These are phyloP conservation scores for Monosporascus sp. DNA, from an alignment of 2,329 filamentous ascomycete species.

Conservation along the genomic window DNA sequence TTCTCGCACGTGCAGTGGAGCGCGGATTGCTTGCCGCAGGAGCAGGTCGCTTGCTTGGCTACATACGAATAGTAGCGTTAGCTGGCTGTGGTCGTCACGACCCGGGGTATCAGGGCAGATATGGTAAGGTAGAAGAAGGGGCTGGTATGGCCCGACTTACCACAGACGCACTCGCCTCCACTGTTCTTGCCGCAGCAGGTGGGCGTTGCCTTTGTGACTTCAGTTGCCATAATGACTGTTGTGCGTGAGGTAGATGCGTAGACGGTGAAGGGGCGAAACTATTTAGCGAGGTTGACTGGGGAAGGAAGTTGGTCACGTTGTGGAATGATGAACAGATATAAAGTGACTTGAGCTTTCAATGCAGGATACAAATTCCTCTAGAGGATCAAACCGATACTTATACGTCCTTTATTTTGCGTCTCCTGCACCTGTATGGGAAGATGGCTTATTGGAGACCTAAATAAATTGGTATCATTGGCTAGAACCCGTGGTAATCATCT, in stretches of 20 bases:
- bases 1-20: conserved; percentile 83
- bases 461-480: conserved; percentile 11
- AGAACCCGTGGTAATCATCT: conserved; percentile 12
- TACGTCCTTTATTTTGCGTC: neutral
- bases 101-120: neutral
- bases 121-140: neutral
- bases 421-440: neutral
- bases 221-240: conserved; percentile 25
- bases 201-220: conserved; percentile 29
- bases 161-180: conserved; percentile 48
- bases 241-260: conserved; percentile 2
- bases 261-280: neutral
- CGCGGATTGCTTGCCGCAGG: conserved; percentile 82
- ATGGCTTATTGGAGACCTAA: neutral
- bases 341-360: neutral
- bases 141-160: conserved; percentile 33
- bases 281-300: neutral
- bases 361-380: neutral
- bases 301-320: neutral
- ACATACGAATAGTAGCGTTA: conserved; percentile 8
- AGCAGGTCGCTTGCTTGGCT: conserved; percentile 69
- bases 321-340: neutral
- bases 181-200: conserved; percentile 53
- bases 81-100: neutral
- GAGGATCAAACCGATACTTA: conserved; percentile 1